phyloP scores from a whole-genome alignment of 2,329 filamentous ascomycete species.

The Pestalotiopsis fici region DNA sequence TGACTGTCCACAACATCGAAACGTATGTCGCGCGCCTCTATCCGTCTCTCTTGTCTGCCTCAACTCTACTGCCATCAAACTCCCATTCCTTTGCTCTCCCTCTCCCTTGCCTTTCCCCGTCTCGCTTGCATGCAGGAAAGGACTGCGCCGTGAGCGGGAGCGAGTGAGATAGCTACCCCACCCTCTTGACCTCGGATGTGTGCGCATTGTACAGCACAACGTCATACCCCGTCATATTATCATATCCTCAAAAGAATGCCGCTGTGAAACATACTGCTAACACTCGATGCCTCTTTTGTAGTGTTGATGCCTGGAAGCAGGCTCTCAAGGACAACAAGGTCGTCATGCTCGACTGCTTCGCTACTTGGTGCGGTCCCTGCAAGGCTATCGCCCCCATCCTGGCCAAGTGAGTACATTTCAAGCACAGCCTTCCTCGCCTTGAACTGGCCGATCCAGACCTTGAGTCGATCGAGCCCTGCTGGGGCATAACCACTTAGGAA shows the following conservation, averaged over 20 bases:
- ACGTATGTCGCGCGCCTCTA: constrained; percentile 29
- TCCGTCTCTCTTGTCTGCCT: too few relatives aligned
- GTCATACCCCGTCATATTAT: neutral
- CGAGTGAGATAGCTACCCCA: neutral
- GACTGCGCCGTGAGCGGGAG: neutral
- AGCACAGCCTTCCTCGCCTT: neutral
- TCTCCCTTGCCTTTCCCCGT: neutral
- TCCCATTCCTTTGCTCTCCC: neutral
- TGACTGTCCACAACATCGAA: constrained; percentile 42
- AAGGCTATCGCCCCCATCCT: constrained; percentile 83
- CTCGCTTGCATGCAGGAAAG: neutral
- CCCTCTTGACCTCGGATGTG: neutral
- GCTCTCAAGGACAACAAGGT: constrained; percentile 46
- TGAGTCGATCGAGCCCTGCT: neutral
- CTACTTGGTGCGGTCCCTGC: constrained; percentile 93
- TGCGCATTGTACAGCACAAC: neutral
- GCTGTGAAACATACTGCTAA: neutral
- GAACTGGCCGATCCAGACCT: constrained; percentile 18
- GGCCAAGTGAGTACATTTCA: constrained; percentile 52
- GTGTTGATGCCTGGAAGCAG: constrained; percentile 27
- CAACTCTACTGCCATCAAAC: neutral
- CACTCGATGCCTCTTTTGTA: constrained; percentile 12
- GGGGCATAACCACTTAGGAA: constrained; percentile 7
- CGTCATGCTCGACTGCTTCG: constrained; percentile 84
- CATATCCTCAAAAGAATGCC: neutral